Conservation (phyloP, 1,284 basidiomycete species). For the Trichosporon sp. region DNA sequence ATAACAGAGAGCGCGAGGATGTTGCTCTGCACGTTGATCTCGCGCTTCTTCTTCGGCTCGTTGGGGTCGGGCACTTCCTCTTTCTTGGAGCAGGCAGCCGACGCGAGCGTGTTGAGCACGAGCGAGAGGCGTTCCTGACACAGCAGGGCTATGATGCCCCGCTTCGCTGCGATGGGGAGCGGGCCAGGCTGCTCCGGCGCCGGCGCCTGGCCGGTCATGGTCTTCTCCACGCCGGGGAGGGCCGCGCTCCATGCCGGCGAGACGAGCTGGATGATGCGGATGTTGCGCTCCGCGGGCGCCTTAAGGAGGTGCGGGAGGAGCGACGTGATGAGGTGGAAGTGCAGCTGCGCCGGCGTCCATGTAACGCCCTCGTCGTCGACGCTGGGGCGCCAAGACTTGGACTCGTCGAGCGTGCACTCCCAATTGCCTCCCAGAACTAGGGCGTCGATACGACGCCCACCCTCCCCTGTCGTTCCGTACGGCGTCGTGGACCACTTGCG, state of each 20-base stretch:
- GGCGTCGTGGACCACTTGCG: slow-evolving; percentile 37
- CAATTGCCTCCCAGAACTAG: slow-evolving; percentile 44
- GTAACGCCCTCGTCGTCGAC: slow-evolving; percentile 1
- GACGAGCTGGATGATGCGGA: slow-evolving; percentile 70
- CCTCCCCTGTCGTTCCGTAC: slow-evolving; percentile 37
- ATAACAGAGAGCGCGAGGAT: slow-evolving; percentile 41
- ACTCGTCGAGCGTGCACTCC: slow-evolving; percentile 20
- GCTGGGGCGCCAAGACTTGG: not conserved
- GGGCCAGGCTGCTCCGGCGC: not conserved
- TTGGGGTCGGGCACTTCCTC: slow-evolving; percentile 22
- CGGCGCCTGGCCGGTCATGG: slow-evolving; percentile 8
- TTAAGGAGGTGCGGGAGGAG: slow-evolving; percentile 70
- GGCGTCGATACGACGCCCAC: slow-evolving; percentile 44
- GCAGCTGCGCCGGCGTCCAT: slow-evolving; percentile 42
- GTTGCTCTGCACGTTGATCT: slow-evolving; percentile 38
- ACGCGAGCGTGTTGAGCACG: slow-evolving; percentile 42
- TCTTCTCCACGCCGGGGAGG: slow-evolving; percentile 51
- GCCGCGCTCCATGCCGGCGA: slow-evolving; percentile 79
- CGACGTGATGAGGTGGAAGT: slow-evolving; percentile 67
- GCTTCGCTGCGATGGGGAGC: slow-evolving; percentile 20
- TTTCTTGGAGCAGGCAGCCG: slow-evolving; percentile 20
- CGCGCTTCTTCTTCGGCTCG: slow-evolving; percentile 27
- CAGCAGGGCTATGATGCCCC: slow-evolving; percentile 33
- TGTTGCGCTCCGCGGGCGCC: slow-evolving; percentile 72
- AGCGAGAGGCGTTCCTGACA: slow-evolving; percentile 38